Evolutionary conservation across 148 eudicot genomes (phyloP).

Genomic region (Fagopyrum homotropicum): DNA sequence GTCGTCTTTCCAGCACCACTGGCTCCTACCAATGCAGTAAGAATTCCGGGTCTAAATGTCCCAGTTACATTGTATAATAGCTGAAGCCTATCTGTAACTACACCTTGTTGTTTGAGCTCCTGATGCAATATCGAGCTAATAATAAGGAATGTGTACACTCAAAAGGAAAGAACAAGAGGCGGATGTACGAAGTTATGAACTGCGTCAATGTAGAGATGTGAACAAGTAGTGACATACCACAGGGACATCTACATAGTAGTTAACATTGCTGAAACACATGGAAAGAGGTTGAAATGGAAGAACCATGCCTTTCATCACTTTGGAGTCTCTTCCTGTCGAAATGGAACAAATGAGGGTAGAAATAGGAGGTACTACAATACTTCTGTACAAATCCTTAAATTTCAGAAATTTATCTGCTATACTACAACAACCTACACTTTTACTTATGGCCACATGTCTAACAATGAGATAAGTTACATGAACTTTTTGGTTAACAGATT

Average conservation of each 20-base stretch:
- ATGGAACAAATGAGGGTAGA: conserved; percentile 8
- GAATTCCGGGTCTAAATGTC: conserved; percentile 91
- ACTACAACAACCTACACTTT: too few relatives aligned
- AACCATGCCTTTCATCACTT: conserved; percentile 69
- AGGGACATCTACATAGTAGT: conserved; percentile 78
- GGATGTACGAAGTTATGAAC: not conserved
- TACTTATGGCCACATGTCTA: too few relatives aligned
- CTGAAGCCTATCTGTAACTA: conserved; percentile 52
- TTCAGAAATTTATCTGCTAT: not conserved
- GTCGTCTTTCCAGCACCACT: conserved; percentile 99
- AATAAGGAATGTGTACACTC: conserved; percentile 7
- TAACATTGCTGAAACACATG: conserved; percentile 77
- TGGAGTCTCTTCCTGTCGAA: conserved; percentile 46
- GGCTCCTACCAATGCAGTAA: conserved; percentile 91
- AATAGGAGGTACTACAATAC: not conserved
- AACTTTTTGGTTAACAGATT: too few relatives aligned
- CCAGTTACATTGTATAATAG: conserved; percentile 66
- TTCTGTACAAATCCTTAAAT: not conserved
- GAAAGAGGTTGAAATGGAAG: conserved; percentile 95
- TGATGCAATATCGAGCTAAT: conserved; percentile 21
- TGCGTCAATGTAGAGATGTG: conserved; percentile 9
- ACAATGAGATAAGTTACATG: too few relatives aligned
- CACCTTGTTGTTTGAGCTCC: conserved; percentile 82
- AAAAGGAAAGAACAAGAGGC: not conserved
- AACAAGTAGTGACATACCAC: conserved; percentile 37